Evolutionary conservation across 495 filamentous ascomycete genomes (phyloP), one percentile per base, ranked within the genome.

Genomic region (Aspergillus kassunensis): DNA sequence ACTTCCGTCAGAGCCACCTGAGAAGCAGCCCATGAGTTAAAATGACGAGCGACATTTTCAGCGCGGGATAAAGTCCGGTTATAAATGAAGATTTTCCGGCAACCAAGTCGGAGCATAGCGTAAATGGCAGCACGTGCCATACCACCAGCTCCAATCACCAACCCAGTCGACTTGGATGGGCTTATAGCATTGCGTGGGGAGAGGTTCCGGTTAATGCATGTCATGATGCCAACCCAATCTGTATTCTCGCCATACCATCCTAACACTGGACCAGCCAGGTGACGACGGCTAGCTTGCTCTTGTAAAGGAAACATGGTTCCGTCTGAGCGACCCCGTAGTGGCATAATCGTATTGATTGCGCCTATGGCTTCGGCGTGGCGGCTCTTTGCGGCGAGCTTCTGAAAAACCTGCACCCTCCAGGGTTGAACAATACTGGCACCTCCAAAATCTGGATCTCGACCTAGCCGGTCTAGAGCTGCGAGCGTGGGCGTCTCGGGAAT

Each of bases 181-280:
- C 84, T 84, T 4, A 91, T 85, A 3, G 83, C 85, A 60, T 93
- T 91, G 11, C 86, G 79, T 10, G 88, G 89, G 11, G 88, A 90
- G 44, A 91, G 82, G 47, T 88, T 87, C 23, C 87, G 80, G 3
- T 80, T 80, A 21, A 91, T 76, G 55, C 86, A 89, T 5, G 74
- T 75, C 60, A 80, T 71, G 21, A 91, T 87, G 12, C 87, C 83
- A 21, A 86, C 85, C 85, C 88, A 93, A 67, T 91, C 88, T 0
- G 87, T 93, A 62, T 93, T 93, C 48, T 91, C 87, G 6, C 89
- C 89, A 54, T 89, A 91, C 56, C 90, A 85, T 4, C 80, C 84
- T 42, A 77, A 62, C 4, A 88, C 77, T 1, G 76, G 69, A 0
- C 88, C 87, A 4, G 83, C 74, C 58, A 79, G 81, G 64, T 86